Conservation (phyloP, 345 rosid genomes). For the Orychophragmus violaceus region DNA sequence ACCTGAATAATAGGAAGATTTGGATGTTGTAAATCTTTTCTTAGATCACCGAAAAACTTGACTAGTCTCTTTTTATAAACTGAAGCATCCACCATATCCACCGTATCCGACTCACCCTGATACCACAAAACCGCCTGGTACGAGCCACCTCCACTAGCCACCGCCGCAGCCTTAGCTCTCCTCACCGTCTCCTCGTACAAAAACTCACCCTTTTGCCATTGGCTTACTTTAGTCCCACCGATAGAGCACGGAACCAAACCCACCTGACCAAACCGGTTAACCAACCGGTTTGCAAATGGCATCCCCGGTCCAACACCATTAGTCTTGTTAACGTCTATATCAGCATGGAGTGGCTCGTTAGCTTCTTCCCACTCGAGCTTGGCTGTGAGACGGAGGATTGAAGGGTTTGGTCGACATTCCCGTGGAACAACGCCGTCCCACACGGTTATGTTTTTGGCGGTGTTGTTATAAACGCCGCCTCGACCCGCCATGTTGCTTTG, state of each 20-base stretch:
- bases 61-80: constrained; percentile 47
- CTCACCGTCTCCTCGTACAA: constrained; percentile 49
- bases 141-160: constrained; percentile 33
- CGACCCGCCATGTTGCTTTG: constrained; percentile 98
- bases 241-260: constrained; percentile 84
- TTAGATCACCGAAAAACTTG: constrained; percentile 46
- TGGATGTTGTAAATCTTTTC: constrained; percentile 56
- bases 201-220: constrained; percentile 60
- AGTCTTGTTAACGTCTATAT: constrained; percentile 54
- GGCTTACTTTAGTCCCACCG: constrained; percentile 66
- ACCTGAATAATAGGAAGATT: constrained; percentile 71
- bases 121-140: constrained; percentile 69
- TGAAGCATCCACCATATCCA: constrained; percentile 38
- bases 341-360: constrained; percentile 67
- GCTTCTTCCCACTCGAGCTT: constrained; percentile 61
- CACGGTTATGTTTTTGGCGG: constrained; percentile 16
- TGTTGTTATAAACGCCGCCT: constrained; percentile 59
- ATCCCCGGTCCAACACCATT: constrained; percentile 83
- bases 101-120: constrained; percentile 80
- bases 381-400: constrained; percentile 43
- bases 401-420: constrained; percentile 49
- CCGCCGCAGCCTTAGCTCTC: constrained; percentile 36
- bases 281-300: constrained; percentile 57
- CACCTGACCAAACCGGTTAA: constrained; percentile 33
- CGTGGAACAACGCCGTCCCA: constrained; percentile 79